A percentile compares a stretch with the other conserved stretches of the same genome.
Conservation (phyloP, 1,284 basidiomycete genomes). For the Apiotrichum montevideense region DNA sequence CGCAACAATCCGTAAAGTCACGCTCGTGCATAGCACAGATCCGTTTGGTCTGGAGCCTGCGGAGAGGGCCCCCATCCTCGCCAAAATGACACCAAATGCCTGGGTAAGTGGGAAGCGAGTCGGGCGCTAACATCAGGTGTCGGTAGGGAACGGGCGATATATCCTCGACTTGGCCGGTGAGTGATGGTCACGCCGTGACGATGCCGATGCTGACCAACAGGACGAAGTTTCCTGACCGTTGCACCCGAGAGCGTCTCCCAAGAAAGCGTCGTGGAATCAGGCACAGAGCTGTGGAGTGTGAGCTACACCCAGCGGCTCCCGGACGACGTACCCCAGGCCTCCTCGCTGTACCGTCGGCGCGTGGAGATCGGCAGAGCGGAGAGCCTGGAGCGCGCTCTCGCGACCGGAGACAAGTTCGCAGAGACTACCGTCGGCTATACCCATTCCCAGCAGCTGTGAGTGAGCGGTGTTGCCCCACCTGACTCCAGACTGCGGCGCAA, state of each 20-base stretch:
- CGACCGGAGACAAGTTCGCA: slow-evolving; percentile 46
- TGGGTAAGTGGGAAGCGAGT: slow-evolving; percentile 27
- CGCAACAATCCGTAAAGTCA: neutral
- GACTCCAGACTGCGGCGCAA: slow-evolving; percentile 55
- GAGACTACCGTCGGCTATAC: slow-evolving; percentile 4
- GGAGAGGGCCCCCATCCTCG: slow-evolving; percentile 9
- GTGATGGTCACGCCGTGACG: neutral
- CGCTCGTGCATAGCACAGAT: slow-evolving; percentile 3
- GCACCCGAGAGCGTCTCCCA: neutral
- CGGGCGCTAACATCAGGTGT: no score
- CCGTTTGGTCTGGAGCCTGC: slow-evolving; percentile 20
- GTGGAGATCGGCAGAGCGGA: slow-evolving; percentile 24
- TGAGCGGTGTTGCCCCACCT: neutral
- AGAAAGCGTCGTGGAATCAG: no score
- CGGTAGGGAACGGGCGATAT: slow-evolving; percentile 61
- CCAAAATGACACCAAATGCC: slow-evolving; percentile 53
- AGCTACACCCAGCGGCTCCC: slow-evolving; percentile 23
- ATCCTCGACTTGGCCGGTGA: slow-evolving; percentile 68
- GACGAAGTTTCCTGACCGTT: neutral
- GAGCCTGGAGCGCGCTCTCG: slow-evolving; percentile 35
- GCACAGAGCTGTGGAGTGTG: slow-evolving; percentile 18
- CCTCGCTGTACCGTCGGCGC: slow-evolving; percentile 17
- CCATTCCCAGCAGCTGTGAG: no score
- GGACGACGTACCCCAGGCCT: slow-evolving; percentile 3
- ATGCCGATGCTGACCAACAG: neutral